Evolutionary conservation across 2,329 filamentous ascomycete genomes (phyloP), one percentile per base, ranked within the genome.

Genomic region (Xylariaceae sp.): DNA sequence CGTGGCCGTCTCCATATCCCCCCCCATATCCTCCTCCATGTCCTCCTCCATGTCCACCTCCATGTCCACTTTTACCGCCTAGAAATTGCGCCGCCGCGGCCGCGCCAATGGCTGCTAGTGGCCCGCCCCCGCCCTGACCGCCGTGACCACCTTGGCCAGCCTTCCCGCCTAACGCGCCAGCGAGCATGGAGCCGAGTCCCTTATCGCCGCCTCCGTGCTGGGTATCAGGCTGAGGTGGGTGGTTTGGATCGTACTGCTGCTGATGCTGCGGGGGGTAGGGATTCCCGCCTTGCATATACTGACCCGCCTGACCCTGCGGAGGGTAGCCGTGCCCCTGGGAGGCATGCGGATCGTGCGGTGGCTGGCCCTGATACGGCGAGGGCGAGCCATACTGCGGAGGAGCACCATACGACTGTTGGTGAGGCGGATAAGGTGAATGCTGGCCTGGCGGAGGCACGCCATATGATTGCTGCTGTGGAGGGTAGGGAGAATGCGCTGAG

Each of bases 141-240:
- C 40, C 27, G 24, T 21, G 15, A n/a, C 45, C 45, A 21, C 39
- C 39, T n/a, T 41, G 30, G 21, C 35, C 57, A 18, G 45, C 50
- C 36, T 58, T 59, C 10, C 57, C 60, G n/a, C 50, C 63, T 18
- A 64, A 32, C 11, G 53, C 53, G 32, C 59, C 62, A 18, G 54
- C 59, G 20, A 67, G 53, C 16, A 64, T 40, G 9, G 64, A 59
- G 4, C 63, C 64, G 5, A 67, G 48, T 6, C 65, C 65, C 51
- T 57, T 59, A n/a, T 65, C 62, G 16, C 55, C 49, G 9, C 58
- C 51, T 1, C 29, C 44, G 20, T 61, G 58, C 29, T 60, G 50
- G 18, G 37, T 46, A 16, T 40, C 40, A 7, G 55, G 37, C 13
- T 51, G 51, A 10, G 24, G 44, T 7, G 30, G 51, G 20, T 58